Evolutionary conservation across 164 flowering plant genomes (phyloP).

Genomic region (Magnolia kwangsiensis): DNA sequence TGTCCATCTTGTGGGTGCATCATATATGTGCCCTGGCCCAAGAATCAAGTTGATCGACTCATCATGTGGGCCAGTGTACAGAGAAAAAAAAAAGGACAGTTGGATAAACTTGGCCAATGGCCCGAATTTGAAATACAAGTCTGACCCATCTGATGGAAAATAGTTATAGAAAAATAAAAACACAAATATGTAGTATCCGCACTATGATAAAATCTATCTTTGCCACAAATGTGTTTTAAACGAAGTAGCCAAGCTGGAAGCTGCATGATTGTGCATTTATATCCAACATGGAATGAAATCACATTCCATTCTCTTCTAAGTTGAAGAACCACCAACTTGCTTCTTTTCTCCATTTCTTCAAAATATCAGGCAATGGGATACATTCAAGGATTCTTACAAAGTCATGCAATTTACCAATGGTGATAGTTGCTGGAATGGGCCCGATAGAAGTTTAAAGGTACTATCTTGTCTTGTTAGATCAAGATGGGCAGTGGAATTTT

Average conservation of each 20-base stretch:
- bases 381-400: slow-evolving; percentile 49
- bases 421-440: slow-evolving; percentile 96
- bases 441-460: slow-evolving; percentile 73
- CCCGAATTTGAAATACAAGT: no score
- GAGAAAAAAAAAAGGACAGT: no score
- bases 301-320: not conserved
- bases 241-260: not conserved
- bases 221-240: not conserved
- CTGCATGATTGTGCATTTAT: not conserved
- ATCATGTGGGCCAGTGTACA: no score
- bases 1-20: no score
- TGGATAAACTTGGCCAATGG: no score
- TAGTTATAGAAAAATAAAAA: not conserved
- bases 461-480: not conserved
- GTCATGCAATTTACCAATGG: slow-evolving; percentile 74
- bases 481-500: not conserved
- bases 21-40: no score
- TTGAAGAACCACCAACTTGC: not conserved
- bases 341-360: not conserved
- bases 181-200: not conserved
- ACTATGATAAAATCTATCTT: not conserved
- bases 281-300: not conserved
- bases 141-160: no score
- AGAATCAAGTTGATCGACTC: no score
- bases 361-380: not conserved